Evolutionary conservation across 306 rosid genomes (phyloP).

Genomic region (Echinosophora koreensis): DNA sequence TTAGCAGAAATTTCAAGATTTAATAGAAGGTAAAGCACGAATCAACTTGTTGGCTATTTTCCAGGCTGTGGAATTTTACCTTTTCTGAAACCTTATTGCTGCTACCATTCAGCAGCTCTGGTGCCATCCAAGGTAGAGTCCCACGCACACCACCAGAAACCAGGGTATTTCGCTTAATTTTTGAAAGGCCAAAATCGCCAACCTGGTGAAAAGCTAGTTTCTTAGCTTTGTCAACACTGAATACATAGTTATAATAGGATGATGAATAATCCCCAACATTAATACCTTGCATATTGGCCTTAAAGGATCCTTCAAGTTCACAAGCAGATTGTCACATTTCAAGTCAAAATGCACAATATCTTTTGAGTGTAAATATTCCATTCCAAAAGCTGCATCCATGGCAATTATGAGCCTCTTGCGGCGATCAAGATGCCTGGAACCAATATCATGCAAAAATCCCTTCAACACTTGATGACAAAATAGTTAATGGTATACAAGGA

Average conservation of each 20-base stretch:
- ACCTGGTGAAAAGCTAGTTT: constrained; percentile 60
- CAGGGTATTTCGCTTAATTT: constrained; percentile 81
- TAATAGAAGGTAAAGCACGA: neutral
- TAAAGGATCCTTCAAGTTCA: constrained; percentile 82
- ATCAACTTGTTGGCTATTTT: constrained; percentile 3
- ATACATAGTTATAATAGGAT: neutral
- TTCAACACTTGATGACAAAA: constrained; percentile 29
- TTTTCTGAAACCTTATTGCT: constrained; percentile 91
- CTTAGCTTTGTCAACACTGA: constrained; percentile 9
- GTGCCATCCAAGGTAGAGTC: constrained; percentile 96
- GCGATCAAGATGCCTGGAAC: constrained; percentile 80
- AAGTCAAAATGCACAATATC: constrained; percentile 90
- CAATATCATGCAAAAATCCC: constrained; percentile 41
- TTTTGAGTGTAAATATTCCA: constrained; percentile 92
- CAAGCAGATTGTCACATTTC: constrained; percentile 93
- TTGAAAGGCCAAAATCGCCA: constrained; percentile 92
- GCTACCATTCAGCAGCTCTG: constrained; percentile 87
- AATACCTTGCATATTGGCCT: constrained; percentile 92
- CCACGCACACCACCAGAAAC: constrained; percentile 96
- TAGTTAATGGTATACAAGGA: neutral
- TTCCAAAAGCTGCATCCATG: constrained; percentile 96
- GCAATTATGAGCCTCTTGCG: constrained; percentile 88
- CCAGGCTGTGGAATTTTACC: constrained; percentile 49
- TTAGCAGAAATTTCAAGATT: constrained; percentile 22
- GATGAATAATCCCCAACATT: constrained; percentile 28